These are phyloP conservation scores for Sungouiella blattae DNA, from an alignment of 805 yeast species.

Conservation along the genomic window DNA sequence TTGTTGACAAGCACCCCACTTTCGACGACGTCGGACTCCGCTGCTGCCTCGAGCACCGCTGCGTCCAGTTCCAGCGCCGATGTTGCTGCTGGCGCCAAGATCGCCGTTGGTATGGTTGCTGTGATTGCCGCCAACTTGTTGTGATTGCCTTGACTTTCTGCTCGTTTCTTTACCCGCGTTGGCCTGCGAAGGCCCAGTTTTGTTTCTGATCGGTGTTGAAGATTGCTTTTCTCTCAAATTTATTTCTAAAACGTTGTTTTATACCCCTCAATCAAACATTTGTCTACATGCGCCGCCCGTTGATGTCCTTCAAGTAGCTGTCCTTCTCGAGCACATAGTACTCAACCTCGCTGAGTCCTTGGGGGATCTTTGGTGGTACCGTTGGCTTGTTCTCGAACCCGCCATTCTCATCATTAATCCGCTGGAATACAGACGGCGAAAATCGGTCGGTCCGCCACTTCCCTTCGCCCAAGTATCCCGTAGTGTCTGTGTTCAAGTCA, in stretches of 20 bases:
- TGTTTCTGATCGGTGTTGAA: neutral
- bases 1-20: too few relatives aligned
- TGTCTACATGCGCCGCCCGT: slow-evolving; percentile 21
- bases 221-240: slow-evolving; percentile 1
- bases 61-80: slow-evolving; percentile 6
- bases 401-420: slow-evolving; percentile 17
- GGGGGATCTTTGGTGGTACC: slow-evolving; percentile 44
- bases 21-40: too few relatives aligned
- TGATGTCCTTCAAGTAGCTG: slow-evolving; percentile 34
- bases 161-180: neutral
- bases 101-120: slow-evolving; percentile 24
- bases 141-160: too few relatives aligned
- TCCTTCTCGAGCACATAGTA: slow-evolving; percentile 41
- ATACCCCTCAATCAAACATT: neutral
- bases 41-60: slow-evolving; percentile 17
- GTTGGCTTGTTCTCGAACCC: slow-evolving; percentile 31
- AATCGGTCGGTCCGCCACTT: slow-evolving; percentile 22
- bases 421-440: slow-evolving; percentile 35
- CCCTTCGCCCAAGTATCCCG: slow-evolving; percentile 44
- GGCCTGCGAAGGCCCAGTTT: neutral
- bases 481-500: slow-evolving; percentile 28
- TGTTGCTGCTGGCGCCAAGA: slow-evolving; percentile 12
- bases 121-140: slow-evolving; percentile 29
- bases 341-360: slow-evolving; percentile 39
- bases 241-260: neutral